These are phyloP conservation scores for Starmerella apicola DNA, from an alignment of 805 yeast species.

Conservation along the genomic window DNA sequence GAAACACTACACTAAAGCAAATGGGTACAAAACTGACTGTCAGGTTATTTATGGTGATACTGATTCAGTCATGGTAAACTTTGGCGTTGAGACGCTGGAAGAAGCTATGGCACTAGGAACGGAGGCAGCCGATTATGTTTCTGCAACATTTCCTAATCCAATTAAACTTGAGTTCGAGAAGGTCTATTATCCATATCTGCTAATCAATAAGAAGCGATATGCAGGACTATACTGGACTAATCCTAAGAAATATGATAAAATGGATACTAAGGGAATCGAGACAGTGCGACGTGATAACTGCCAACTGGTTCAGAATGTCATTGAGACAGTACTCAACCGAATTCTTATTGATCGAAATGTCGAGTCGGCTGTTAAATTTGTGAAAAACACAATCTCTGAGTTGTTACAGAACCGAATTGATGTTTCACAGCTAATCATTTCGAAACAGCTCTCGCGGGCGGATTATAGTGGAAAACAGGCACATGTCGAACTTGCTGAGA, in stretches of 20 bases:
- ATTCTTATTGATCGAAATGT: slow-evolving; percentile 83
- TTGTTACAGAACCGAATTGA: slow-evolving; percentile 83
- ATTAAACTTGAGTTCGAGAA: slow-evolving; percentile 93
- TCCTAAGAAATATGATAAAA: slow-evolving; percentile 82
- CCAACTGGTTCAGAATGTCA: slow-evolving; percentile 83
- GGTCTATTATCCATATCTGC: slow-evolving; percentile 84
- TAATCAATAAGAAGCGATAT: slow-evolving; percentile 91
- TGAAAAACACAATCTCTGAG: slow-evolving; percentile 79
- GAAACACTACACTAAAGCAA: slow-evolving; percentile 59
- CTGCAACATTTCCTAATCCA: slow-evolving; percentile 65
- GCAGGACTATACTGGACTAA: slow-evolving; percentile 96
- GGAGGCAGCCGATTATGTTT: slow-evolving; percentile 85
- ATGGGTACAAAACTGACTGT: slow-evolving; percentile 77
- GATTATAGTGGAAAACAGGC: slow-evolving; percentile 96
- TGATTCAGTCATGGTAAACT: slow-evolving; percentile 97
- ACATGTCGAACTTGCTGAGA: slow-evolving; percentile 88
- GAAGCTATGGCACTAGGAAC: slow-evolving; percentile 86
- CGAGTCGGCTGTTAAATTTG: slow-evolving; percentile 68
- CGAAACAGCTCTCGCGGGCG: slow-evolving; percentile 77
- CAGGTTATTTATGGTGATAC: slow-evolving; percentile 96
- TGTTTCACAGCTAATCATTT: slow-evolving; percentile 82
- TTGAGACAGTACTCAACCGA: slow-evolving; percentile 75
- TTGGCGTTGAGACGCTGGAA: slow-evolving; percentile 68
- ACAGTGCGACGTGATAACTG: slow-evolving; percentile 98
- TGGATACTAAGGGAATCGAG: slow-evolving; percentile 97